Evolutionary conservation across 345 rosid genomes (phyloP).

Genomic region (Gossypium thurberi): DNA sequence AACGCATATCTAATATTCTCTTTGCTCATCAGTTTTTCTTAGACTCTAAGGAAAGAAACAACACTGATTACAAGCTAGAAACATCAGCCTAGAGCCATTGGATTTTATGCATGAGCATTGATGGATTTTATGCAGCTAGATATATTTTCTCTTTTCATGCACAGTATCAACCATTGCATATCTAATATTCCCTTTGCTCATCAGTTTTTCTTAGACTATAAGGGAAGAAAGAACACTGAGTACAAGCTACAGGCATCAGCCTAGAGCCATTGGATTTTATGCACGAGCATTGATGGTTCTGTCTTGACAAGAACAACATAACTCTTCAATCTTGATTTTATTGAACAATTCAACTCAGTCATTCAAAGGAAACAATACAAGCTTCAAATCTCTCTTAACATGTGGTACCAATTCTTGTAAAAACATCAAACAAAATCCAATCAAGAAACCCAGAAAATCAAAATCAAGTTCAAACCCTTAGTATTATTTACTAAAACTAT

Average conservation of each 20-base stretch:
- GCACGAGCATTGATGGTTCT: no score
- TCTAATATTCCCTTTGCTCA: not conserved
- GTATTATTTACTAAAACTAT: conserved; percentile 19
- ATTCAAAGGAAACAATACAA: not conserved
- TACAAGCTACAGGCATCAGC: conserved; percentile 55
- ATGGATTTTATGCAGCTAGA: conserved; percentile 4
- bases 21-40: conserved; percentile 44
- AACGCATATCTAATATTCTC: not conserved
- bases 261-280: no score
- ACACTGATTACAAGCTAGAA: no score
- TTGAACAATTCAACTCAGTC: not conserved
- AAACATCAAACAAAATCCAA: not conserved
- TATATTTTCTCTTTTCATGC: not conserved
- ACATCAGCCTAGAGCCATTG: no score
- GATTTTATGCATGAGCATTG: no score
- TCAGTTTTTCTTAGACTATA: conserved; percentile 67
- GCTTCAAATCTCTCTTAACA: not conserved
- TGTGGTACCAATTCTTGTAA: not conserved
- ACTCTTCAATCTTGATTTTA: no score
- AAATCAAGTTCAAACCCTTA: not conserved
- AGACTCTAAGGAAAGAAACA: conserved; percentile 54
- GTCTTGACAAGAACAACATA: no score
- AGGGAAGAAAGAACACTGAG: conserved; percentile 75
- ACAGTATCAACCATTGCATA: not conserved
- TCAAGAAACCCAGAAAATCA: not conserved